Percentiles rank a stretch among this genome's conserved stretches.
phyloP scores from a whole-genome alignment of 1,284 basidiomycete species.

The Xerocomus cyaneibrunnescens region DNA sequence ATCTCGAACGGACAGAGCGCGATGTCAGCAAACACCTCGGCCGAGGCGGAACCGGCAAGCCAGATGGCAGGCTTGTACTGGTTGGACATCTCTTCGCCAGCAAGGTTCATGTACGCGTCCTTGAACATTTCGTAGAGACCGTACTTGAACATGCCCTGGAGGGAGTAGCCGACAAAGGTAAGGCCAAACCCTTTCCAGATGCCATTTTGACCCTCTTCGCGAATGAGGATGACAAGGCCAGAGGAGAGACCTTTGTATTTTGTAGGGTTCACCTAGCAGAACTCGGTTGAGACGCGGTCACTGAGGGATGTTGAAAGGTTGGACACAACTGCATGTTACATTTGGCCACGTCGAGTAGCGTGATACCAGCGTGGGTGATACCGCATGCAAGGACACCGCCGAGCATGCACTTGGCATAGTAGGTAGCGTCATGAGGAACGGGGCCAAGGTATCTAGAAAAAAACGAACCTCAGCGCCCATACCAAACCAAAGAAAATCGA shows the following conservation, averaged over 20 bases:
- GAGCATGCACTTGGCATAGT: conserved; percentile 81
- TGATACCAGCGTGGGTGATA: conserved; percentile 91
- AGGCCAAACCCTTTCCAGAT: conserved; percentile 95
- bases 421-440: conserved; percentile 68
- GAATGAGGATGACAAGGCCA: conserved; percentile 73
- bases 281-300: not conserved
- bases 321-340: conserved; percentile 94
- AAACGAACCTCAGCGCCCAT: conserved; percentile 37
- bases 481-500: not conserved
- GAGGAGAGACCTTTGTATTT: conserved; percentile 78
- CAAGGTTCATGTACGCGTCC: conserved; percentile 82
- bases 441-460: conserved; percentile 61
- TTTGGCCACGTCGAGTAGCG: conserved; percentile 94
- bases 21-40: conserved; percentile 94
- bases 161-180: conserved; percentile 89
- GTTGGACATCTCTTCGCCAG: conserved; percentile 78
- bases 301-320: not conserved
- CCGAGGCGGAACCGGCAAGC: conserved; percentile 90
- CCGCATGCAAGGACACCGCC: conserved; percentile 94
- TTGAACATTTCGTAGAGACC: conserved; percentile 97
- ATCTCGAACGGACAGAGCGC: conserved; percentile 81
- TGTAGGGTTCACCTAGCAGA: conserved; percentile 56
- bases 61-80: conserved; percentile 95
- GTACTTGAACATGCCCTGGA: conserved; percentile 97
- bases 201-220: conserved; percentile 81